phyloP scores from a whole-genome alignment of 192 early-diverging fungal species.

The Phycomyces nitens region DNA sequence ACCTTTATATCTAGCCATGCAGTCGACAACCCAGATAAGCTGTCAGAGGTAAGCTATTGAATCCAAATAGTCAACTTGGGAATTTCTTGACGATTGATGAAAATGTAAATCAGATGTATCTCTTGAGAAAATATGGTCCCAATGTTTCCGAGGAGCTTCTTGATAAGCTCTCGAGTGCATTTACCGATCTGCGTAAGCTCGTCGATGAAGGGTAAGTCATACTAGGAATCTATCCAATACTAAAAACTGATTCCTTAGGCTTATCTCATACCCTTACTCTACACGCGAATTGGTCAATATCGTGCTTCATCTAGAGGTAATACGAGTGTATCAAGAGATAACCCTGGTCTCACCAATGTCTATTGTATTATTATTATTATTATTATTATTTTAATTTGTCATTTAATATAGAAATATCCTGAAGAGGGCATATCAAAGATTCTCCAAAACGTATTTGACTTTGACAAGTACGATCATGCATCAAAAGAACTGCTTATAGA shows the following conservation, averaged over 20 bases:
- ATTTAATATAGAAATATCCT: constrained; percentile 59
- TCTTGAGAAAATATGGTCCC: constrained; percentile 70
- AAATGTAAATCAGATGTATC: constrained; percentile 38
- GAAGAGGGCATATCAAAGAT: constrained; percentile 66
- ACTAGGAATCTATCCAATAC: background rate
- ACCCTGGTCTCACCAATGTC: background rate
- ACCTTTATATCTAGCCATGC: constrained; percentile 44
- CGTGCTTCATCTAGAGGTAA: constrained; percentile 67
- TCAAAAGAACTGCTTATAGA: constrained; percentile 68
- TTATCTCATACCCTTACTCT: constrained; percentile 81
- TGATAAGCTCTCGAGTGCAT: constrained; percentile 61
- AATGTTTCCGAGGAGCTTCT: constrained; percentile 66
- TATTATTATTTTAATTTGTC: background rate
- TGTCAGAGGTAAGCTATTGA: constrained; percentile 51
- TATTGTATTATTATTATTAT: background rate
- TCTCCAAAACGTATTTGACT: constrained; percentile 80
- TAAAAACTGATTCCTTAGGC: background rate
- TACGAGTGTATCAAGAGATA: too few relatives aligned
- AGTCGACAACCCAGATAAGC: constrained; percentile 75
- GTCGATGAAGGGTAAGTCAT: constrained; percentile 59
- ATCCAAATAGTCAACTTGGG: too few relatives aligned
- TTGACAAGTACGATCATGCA: constrained; percentile 69
- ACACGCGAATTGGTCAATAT: constrained; percentile 77
- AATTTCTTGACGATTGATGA: too few relatives aligned
- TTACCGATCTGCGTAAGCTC: constrained; percentile 64